Evolutionary conservation across 495 filamentous ascomycete genomes (phyloP).

Genomic region (Articulospora tetracladia): DNA sequence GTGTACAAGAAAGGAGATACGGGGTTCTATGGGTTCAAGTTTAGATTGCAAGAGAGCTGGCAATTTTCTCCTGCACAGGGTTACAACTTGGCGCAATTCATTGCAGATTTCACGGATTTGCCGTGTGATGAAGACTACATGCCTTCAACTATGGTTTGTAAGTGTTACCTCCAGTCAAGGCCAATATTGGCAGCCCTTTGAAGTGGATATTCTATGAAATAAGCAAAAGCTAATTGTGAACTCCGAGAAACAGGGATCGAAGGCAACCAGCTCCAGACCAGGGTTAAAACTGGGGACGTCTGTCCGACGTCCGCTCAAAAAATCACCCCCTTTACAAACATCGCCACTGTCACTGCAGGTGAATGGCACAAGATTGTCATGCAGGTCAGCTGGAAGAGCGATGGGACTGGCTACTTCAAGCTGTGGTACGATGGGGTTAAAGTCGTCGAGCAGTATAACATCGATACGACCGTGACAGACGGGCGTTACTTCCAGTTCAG

Average conservation of each 20-base stretch:
- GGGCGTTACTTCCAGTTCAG: constrained; percentile 46
- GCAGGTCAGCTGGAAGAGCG: constrained; percentile 44
- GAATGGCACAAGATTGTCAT: constrained; percentile 48
- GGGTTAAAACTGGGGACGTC: constrained; percentile 43
- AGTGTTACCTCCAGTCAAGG: not conserved
- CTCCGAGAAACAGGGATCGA: constrained; percentile 36
- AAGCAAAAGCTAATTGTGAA: too few relatives aligned
- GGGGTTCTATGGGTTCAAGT: constrained; percentile 53
- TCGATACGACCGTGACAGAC: constrained; percentile 44
- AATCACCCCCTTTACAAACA: constrained; percentile 27
- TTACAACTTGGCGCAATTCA: constrained; percentile 55
- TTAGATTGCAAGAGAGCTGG: constrained; percentile 47
- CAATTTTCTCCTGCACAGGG: constrained; percentile 42
- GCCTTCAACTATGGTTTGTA: constrained; percentile 46
- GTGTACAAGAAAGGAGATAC: constrained; percentile 46
- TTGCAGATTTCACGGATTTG: constrained; percentile 45
- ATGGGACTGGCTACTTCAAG: constrained; percentile 43
- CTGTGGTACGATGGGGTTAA: constrained; percentile 48
- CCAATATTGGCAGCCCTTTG: too few relatives aligned
- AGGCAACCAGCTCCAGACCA: constrained; percentile 41
- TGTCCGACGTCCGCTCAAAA: constrained; percentile 29
- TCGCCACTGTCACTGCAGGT: constrained; percentile 40
- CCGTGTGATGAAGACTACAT: constrained; percentile 47
- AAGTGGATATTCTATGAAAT: too few relatives aligned
- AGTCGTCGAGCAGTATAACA: constrained; percentile 38